phyloP scores from a whole-genome alignment of 495 filamentous ascomycete genomes.

The Penicillium odoratum region DNA sequence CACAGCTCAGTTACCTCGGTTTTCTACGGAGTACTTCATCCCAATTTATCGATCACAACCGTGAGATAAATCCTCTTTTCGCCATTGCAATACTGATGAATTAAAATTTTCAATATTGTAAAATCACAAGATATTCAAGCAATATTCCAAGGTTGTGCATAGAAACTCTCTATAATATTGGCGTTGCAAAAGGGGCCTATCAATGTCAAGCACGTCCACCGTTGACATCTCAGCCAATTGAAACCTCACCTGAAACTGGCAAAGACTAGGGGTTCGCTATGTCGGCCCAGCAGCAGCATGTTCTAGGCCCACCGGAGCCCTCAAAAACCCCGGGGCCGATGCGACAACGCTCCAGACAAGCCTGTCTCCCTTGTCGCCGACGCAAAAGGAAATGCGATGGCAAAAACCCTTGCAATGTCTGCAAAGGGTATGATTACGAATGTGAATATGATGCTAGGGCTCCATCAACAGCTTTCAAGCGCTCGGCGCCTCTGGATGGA shows the following conservation, averaged over 20 bases:
- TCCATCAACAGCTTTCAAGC: conserved; percentile 11
- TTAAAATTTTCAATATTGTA: neutral
- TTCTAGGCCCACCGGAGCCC: neutral
- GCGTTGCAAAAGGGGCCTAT: neutral
- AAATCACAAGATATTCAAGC: neutral
- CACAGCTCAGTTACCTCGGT: too few species aligned
- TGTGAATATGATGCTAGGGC: conserved; percentile 31
- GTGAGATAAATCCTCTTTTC: neutral
- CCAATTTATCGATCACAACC: too few species aligned
- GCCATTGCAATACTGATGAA: neutral
- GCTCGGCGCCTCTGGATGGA: neutral
- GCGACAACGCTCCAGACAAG: conserved; percentile 32
- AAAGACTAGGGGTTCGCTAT: neutral
- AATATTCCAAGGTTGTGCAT: neutral
- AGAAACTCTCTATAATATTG: neutral
- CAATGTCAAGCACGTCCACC: neutral
- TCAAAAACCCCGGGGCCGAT: conserved; percentile 7
- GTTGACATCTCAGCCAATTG: neutral
- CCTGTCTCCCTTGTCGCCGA: conserved; percentile 43
- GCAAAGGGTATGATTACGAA: conserved; percentile 42
- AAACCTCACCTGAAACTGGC: neutral
- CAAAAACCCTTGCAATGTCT: conserved; percentile 38
- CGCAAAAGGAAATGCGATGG: conserved; percentile 48
- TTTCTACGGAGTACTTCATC: too few species aligned
- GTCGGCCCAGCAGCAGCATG: neutral